These are phyloP conservation scores for Stachybotrys elegans DNA, from an alignment of 2,329 filamentous ascomycete genomes.

Conservation along the genomic window DNA sequence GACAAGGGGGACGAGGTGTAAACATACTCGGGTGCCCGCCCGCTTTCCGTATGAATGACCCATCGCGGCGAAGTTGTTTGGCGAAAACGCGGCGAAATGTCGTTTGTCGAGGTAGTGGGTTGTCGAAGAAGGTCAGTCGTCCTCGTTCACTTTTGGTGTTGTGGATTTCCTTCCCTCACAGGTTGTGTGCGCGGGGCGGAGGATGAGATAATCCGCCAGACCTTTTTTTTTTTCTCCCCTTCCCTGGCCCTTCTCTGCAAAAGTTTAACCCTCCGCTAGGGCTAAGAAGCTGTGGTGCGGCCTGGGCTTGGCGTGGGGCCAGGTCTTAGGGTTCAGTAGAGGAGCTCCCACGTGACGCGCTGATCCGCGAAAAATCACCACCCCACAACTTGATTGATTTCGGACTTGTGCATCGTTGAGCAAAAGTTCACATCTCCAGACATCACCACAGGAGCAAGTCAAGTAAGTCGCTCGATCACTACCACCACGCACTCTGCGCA, in stretches of 20 bases:
- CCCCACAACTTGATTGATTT: conserved; percentile 27
- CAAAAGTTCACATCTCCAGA: conserved; percentile 25
- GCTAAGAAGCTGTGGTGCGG: conserved; percentile 22
- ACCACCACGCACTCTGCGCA: too few species aligned
- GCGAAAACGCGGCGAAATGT: conserved; percentile 29
- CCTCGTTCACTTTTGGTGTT: conserved; percentile 24
- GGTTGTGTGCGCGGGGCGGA: conserved; percentile 31
- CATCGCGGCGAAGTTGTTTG: conserved; percentile 62
- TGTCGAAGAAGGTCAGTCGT: conserved; percentile 28
- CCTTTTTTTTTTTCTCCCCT: conserved; percentile 24
- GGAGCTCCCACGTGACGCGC: conserved; percentile 20
- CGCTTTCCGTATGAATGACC: conserved; percentile 85
- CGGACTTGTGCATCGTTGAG: conserved; percentile 15
- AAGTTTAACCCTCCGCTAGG: too few species aligned
- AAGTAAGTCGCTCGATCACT: conserved; percentile 31
- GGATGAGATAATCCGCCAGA: conserved; percentile 32
- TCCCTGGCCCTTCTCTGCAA: too few species aligned
- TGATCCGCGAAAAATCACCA: conserved; percentile 22
- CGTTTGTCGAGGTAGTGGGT: conserved; percentile 40
- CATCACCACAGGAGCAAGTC: conserved; percentile 32
- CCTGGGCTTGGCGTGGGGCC: conserved; percentile 1
- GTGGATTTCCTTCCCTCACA: conserved; percentile 31
- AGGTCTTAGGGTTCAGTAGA: conserved; percentile 26
- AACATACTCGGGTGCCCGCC: conserved; percentile 76
- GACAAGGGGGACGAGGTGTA: too few species aligned